A percentile compares a stretch with the other conserved stretches of the same genome.
Evolutionary conservation across 1,139 yeast genomes (phyloP).

Genomic region (Lodderomyces parapsilosis): DNA sequence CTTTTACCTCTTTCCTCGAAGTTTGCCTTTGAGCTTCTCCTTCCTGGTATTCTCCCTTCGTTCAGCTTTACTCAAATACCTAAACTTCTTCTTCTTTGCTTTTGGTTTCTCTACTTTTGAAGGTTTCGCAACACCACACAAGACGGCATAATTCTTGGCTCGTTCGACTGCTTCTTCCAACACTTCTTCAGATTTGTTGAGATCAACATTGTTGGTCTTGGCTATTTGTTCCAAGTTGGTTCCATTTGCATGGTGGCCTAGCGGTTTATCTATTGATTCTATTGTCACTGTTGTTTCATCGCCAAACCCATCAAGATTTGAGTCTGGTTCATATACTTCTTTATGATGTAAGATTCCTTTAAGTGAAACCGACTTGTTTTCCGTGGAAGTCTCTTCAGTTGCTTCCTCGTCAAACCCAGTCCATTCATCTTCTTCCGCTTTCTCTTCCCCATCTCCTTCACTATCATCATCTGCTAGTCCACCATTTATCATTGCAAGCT

Average conservation of each 20-base stretch:
- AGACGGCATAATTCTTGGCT: constrained; percentile 72
- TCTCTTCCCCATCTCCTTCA: constrained; percentile 18
- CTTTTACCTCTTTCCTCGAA: constrained; percentile 11
- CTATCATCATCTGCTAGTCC: constrained; percentile 36
- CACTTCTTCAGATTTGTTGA: constrained; percentile 58
- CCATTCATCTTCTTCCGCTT: constrained; percentile 15
- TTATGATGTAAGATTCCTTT: constrained; percentile 43
- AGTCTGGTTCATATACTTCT: constrained; percentile 46
- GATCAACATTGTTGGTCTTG: constrained; percentile 59
- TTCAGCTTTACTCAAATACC: constrained; percentile 79
- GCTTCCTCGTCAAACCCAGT: constrained; percentile 12
- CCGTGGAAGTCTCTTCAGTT: constrained; percentile 28
- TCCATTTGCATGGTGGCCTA: constrained; percentile 12
- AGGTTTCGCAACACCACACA: constrained; percentile 53
- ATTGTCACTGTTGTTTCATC: constrained; percentile 65
- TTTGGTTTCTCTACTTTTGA: constrained; percentile 9
- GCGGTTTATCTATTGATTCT: constrained; percentile 53
- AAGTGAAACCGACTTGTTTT: constrained; percentile 20
- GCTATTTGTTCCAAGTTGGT: constrained; percentile 50
- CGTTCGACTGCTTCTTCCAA: constrained; percentile 63
- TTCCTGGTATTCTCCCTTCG: constrained; percentile 67
- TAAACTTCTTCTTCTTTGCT: constrained; percentile 69
- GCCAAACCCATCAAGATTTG: constrained; percentile 37
- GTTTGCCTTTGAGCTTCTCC: constrained; percentile 37
- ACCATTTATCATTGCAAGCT: constrained; percentile 33